phyloP scores from a whole-genome alignment of 148 eudicot species.

The Linanthus parryae region DNA sequence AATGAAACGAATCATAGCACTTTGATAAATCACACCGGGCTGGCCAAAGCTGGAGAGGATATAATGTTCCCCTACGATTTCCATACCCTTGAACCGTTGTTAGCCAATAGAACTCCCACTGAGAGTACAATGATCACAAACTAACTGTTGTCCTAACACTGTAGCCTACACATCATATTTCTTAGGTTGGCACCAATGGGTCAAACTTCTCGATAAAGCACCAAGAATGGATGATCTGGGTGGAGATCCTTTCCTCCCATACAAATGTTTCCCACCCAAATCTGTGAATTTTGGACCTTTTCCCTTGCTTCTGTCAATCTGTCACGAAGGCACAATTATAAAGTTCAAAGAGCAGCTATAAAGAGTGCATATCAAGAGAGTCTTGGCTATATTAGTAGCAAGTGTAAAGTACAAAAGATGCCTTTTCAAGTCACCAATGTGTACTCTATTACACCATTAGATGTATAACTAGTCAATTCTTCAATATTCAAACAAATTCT shows the following conservation, averaged over 20 bases:
- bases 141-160: constrained; percentile 5
- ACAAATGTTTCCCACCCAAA: constrained; percentile 78
- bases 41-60: constrained; percentile 15
- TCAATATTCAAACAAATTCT: no score
- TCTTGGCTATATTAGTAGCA: not conserved
- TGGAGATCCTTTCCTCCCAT: constrained; percentile 60
- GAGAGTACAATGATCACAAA: constrained; percentile 1
- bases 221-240: constrained; percentile 48
- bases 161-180: constrained; percentile 60
- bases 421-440: not conserved
- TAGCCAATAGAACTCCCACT: constrained; percentile 8
- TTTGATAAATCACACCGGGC: constrained; percentile 26
- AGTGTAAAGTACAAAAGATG: not conserved
- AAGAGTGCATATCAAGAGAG: not conserved
- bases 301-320: constrained; percentile 88
- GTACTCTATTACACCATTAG: not conserved
- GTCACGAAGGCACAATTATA: constrained; percentile 8
- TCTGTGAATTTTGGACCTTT: constrained; percentile 85
- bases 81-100: constrained; percentile 16
- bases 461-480: no score
- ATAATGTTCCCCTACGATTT: constrained; percentile 5
- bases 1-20: constrained; percentile 25
- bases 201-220: constrained; percentile 57
- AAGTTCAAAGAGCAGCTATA: constrained; percentile 6
- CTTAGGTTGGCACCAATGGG: constrained; percentile 85